phyloP scores from a whole-genome alignment of 306 rosid species.

The Arachis stenosperma region DNA sequence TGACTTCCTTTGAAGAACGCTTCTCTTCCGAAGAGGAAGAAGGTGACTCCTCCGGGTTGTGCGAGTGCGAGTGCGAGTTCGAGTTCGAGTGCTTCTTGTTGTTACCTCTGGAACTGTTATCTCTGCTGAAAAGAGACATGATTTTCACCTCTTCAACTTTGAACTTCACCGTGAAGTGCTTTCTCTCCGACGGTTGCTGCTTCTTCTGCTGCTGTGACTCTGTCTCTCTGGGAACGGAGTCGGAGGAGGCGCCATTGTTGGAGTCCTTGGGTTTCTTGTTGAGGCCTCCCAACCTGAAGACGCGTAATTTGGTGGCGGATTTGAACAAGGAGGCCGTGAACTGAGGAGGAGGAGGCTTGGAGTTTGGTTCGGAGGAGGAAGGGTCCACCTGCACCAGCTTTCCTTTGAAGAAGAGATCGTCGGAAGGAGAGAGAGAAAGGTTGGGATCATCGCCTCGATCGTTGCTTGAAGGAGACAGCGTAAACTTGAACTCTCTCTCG shows the following conservation, averaged over 20 bases:
- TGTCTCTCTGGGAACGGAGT: constrained; percentile 8
- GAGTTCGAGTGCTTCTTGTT: constrained; percentile 38
- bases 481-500: constrained; percentile 74
- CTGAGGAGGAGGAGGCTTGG: constrained; percentile 50
- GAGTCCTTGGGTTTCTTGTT: constrained; percentile 68
- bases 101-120: constrained; percentile 63
- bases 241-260: constrained; percentile 25
- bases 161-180: constrained; percentile 69
- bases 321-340: constrained; percentile 68
- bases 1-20: constrained; percentile 78
- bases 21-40: constrained; percentile 58
- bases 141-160: constrained; percentile 90
- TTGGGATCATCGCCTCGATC: constrained; percentile 69
- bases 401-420: constrained; percentile 75
- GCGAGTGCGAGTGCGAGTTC: constrained; percentile 27
- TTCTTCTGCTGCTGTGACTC: constrained; percentile 24
- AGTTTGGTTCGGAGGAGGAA: constrained; percentile 57
- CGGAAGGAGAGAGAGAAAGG: constrained; percentile 78
- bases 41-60: constrained; percentile 45
- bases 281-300: constrained; percentile 63
- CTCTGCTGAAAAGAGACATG: constrained; percentile 78
- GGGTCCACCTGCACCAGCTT: constrained; percentile 72
- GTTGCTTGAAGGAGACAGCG: constrained; percentile 70
- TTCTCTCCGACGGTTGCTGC: constrained; percentile 39
- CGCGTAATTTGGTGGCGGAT: constrained; percentile 86